A percentile compares a stretch with the other conserved stretches of the same genome.
Evolutionary conservation across 345 rosid genomes (phyloP).

Genomic region (Cochlearia excelsa): DNA sequence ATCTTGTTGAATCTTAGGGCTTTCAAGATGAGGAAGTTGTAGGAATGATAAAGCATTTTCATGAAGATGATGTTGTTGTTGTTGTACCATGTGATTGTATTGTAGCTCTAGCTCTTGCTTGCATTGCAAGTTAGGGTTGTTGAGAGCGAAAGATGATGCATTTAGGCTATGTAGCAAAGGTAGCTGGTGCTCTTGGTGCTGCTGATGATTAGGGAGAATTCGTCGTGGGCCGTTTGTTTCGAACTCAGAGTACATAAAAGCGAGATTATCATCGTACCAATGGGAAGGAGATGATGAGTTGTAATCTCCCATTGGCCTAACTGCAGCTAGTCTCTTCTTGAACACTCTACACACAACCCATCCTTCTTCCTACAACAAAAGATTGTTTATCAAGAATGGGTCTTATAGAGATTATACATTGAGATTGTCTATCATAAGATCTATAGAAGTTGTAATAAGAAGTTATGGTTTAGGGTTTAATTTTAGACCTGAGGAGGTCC

Average conservation of each 20-base stretch:
- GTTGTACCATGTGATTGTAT: constrained; percentile 40
- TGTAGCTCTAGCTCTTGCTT: constrained; percentile 74
- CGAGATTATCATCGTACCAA: constrained; percentile 83
- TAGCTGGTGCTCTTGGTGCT: constrained; percentile 53
- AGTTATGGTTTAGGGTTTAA: too few species aligned
- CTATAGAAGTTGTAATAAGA: too few species aligned
- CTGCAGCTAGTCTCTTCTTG: constrained; percentile 73
- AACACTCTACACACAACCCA: constrained; percentile 97
- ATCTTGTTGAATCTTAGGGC: constrained; percentile 63
- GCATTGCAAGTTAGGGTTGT: constrained; percentile 45
- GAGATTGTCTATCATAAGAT: too few species aligned
- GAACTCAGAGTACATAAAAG: constrained; percentile 55
- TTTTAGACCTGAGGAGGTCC: constrained; percentile 36
- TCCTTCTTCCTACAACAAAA: constrained; percentile 78
- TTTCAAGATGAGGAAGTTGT: constrained; percentile 31
- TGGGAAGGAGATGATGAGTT: constrained; percentile 51
- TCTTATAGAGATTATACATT: too few species aligned
- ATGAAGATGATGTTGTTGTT: constrained; percentile 45
- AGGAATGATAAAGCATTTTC: constrained; percentile 45
- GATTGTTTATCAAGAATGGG: not conserved
- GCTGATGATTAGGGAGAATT: constrained; percentile 48
- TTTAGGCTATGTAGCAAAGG: constrained; percentile 41
- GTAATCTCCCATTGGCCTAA: constrained; percentile 56
- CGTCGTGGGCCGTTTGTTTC: constrained; percentile 60
- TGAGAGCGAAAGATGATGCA: constrained; percentile 41